A percentile compares a stretch with the other conserved stretches of the same genome.
phyloP scores from a whole-genome alignment of 2,329 filamentous ascomycete genomes.

The Alternaria panax region DNA sequence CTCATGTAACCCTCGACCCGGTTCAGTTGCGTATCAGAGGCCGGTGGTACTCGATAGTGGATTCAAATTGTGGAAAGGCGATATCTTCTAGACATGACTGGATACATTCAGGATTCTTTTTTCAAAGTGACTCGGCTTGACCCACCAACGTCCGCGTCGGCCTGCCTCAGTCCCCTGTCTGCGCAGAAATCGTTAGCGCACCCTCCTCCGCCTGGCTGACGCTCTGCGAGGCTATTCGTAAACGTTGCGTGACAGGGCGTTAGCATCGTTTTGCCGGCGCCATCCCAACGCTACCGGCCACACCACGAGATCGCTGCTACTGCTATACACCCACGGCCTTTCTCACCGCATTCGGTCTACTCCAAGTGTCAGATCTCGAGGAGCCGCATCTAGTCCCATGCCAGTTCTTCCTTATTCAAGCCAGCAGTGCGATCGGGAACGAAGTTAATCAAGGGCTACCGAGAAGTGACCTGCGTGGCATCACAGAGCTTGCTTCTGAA shows the following conservation, averaged over 20 bases:
- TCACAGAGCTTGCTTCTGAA: constrained; percentile 20
- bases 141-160: constrained; percentile 43
- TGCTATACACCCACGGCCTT: constrained; percentile 9
- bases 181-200: constrained; percentile 26
- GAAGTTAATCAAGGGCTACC: background rate
- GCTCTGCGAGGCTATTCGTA: constrained; percentile 27
- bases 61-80: constrained; percentile 20
- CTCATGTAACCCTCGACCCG: constrained; percentile 21
- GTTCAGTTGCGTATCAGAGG: constrained; percentile 22
- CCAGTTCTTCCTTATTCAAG: constrained; percentile 5
- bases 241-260: constrained; percentile 30
- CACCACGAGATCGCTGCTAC: constrained; percentile 12
- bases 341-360: constrained; percentile 14
- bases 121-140: constrained; percentile 27
- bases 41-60: constrained; percentile 15
- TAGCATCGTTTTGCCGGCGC: constrained; percentile 21
- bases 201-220: constrained; percentile 30
- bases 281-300: constrained; percentile 28
- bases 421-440: background rate
- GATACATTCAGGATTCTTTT: constrained; percentile 24
- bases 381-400: constrained; percentile 1
- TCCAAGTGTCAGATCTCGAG: constrained; percentile 10
- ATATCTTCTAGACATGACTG: constrained; percentile 24
- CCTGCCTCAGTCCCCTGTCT: constrained; percentile 33
- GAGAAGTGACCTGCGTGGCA: constrained; percentile 38